Base-by-base conservation (phyloP, 768 basidiomycete species). In the Trametes gibbosa region DNA sequence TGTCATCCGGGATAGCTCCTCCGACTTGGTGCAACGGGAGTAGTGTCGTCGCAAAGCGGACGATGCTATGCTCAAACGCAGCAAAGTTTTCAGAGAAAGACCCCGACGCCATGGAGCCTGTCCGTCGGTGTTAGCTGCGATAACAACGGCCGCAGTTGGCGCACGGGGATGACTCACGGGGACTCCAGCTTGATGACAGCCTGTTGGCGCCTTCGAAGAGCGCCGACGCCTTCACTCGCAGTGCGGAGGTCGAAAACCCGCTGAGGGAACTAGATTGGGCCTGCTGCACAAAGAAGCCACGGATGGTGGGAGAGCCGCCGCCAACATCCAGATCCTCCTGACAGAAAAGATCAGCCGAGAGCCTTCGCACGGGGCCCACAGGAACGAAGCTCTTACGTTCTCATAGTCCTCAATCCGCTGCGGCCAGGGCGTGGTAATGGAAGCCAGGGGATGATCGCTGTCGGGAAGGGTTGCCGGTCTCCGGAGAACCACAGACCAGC, bases 361-460 rank as follows among this genome's bases (percentile, higher is more conserved):
- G 29, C 10, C 5, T 46, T 46, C 24, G 42, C 37, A 53, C 25
- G 45, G 35, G n/a, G 9, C 24, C n/a, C n/a, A 48, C 61, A 43
- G 61, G 37, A 14, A 16, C 50, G 35, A 27, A 17, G 5, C n/a
- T 72, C 81, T 70, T 70, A 87, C 90, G 50, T 80, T 76, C 73
- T 86, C 84, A 64, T 92, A 92, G 61, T 88, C 86, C 60, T 84
- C 79, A 70, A 88, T 80, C 50, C 80, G 76, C 69, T 89, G 84
- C 19, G 90, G 89, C 89, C 89, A 92, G 13, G 89, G 88, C 66
- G 85, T 85, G 62, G 79, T 81, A 63, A 91, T 85, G 19, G 85
- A 77, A 43, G 82, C 76, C 63, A 76, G 80, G 12, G 80, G 75
- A 54, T 83, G 79, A 35, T 79, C 75, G 49, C 82, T 81, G 63